Base-by-base conservation (phyloP, 495 filamentous ascomycete species). In the Lindgomyces ingoldianus region DNA sequence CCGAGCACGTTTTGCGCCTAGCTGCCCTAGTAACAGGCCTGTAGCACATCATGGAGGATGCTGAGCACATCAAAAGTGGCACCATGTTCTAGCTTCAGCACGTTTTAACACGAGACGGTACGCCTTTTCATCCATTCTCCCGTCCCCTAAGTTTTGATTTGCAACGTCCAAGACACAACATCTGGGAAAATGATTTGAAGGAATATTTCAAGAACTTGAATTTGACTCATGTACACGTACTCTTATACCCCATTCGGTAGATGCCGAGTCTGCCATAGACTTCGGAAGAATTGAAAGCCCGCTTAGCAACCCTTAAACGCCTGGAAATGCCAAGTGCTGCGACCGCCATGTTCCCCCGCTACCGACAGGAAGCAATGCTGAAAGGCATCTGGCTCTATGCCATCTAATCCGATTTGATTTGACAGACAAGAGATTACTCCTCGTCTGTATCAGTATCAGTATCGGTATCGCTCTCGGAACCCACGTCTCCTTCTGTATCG, bases 371-470 rank as follows among this genome's bases (percentile, higher is more conserved):
- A n/a, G n/a, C n/a, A n/a, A n/a, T n/a, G n/a, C n/a, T n/a, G n/a
- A n/a, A n/a, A n/a, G n/a, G n/a, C n/a, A n/a, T n/a, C n/a, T n/a
- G n/a, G n/a, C n/a, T n/a, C n/a, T n/a, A n/a, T n/a, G n/a, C n/a
- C n/a, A n/a, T n/a, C n/a, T n/a, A n/a, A n/a, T n/a, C n/a, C n/a
- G n/a, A n/a, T n/a, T n/a, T n/a, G n/a, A n/a, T n/a, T n/a, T n/a
- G 24, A 18, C 8, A 46, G 27, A 36, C 26, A 52, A 12, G 18
- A 52, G 14, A 21, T 26, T 59, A 75, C 58, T 78, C 76, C 8
- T 71, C 72, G 55, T 80, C 77, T 4, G 75, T 72, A 49, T 96
- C 92, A 24, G 91, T 96, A 72, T 93, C 91, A 72, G 92, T 96
- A 74, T 96, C 90, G 4, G 79, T 81, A 62, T 81, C 81, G 52